Evolutionary conservation across 371 early-diverging fungal species (phyloP).

Genomic region (Umbelopsis sp.): DNA sequence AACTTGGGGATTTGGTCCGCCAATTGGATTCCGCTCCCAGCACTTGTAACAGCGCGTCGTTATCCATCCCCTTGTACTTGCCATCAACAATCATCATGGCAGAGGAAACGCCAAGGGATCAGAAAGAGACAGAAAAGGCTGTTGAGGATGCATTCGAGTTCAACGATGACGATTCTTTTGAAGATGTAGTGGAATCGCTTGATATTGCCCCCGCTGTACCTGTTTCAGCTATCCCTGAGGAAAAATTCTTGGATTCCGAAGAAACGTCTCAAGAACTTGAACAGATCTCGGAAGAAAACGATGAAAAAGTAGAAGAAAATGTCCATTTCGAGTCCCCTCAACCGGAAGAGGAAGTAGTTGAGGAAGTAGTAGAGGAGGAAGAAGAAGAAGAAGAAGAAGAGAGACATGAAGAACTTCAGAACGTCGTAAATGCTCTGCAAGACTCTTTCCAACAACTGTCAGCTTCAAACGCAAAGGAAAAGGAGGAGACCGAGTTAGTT

Average conservation of each 20-base stretch:
- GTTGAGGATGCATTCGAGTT: slow-evolving; percentile 10
- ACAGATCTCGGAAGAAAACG: not conserved
- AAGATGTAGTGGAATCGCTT: slow-evolving; percentile 6
- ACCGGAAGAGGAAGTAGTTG: not conserved
- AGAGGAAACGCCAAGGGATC: slow-evolving; percentile 10
- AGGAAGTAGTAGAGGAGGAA: no score
- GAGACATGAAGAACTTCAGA: slow-evolving; percentile 6
- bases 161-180: slow-evolving; percentile 1
- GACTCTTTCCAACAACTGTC: slow-evolving; percentile 9
- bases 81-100: slow-evolving; percentile 11
- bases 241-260: not conserved
- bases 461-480: not conserved
- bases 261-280: not conserved
- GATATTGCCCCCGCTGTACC: not conserved
- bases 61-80: not conserved
- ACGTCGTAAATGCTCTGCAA: slow-evolving; percentile 9
- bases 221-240: not conserved
- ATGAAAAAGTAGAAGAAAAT: not conserved
- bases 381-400: not conserved
- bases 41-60: not conserved
- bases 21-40: not conserved
- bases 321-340: not conserved
- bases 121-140: slow-evolving; percentile 7
- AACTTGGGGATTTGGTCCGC: slow-evolving; percentile 12
- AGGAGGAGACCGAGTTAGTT: not conserved